Evolutionary conservation across 106 monocot genomes (phyloP).

Genomic region (Allium fistulosum): DNA sequence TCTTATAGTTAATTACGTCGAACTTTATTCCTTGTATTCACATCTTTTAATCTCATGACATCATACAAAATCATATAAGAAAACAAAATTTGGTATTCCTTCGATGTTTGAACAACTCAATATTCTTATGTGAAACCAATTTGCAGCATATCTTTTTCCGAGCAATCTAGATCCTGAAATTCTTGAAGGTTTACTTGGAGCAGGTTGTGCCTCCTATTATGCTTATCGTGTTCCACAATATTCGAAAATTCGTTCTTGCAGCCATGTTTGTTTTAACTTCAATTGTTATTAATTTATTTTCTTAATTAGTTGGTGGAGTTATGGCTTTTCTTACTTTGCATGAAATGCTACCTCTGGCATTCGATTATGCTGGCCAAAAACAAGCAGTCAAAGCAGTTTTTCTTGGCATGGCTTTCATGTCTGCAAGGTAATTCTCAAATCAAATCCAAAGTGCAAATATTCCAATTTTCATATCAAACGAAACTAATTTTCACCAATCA

Average conservation of each 20-base stretch:
- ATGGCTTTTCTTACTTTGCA: constrained; percentile 99
- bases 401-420: constrained; percentile 99
- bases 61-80: too few species aligned
- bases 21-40: too few species aligned
- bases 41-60: too few species aligned
- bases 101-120: neutral
- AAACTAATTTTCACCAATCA: too few species aligned
- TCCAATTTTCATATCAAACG: too few species aligned
- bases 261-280: too few species aligned
- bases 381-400: constrained; percentile 96
- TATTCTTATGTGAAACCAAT: neutral
- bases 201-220: constrained; percentile 44
- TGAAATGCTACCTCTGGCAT: constrained; percentile 98
- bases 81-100: too few species aligned
- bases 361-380: constrained; percentile 99
- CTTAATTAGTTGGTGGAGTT: constrained; percentile 83
- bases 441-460: neutral
- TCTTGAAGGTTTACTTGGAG: constrained; percentile 95
- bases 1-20: too few species aligned
- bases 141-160: constrained; percentile 95
- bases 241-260: too few species aligned
- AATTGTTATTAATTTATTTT: neutral
- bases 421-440: constrained; percentile 63
- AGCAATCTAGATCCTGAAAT: constrained; percentile 87
- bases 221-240: neutral